These are phyloP conservation scores for Elongisporangium undulatum DNA, from an alignment of 352 stramenopile genomes.

Conservation along the genomic window DNA sequence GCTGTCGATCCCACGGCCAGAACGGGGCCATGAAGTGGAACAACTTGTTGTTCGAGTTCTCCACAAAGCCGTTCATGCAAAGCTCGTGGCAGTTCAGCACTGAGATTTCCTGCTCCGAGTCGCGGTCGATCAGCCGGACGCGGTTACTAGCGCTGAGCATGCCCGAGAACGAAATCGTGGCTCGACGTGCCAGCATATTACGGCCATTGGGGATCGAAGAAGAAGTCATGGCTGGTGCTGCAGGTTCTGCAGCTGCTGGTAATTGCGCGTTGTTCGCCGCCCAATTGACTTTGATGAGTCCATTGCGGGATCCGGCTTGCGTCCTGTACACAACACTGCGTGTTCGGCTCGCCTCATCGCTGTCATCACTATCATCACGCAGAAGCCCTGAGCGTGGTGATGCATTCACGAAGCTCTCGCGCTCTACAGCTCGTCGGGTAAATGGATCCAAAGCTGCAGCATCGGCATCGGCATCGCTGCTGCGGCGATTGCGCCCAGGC, in stretches of 20 bases:
- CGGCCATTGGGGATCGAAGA: background rate
- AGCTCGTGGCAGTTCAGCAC: constrained; percentile 74
- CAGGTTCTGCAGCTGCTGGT: background rate
- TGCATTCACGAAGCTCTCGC: background rate
- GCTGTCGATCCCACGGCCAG: constrained; percentile 32
- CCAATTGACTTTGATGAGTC: background rate
- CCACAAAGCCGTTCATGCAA: constrained; percentile 64
- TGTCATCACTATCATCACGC: background rate
- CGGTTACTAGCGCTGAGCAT: background rate
- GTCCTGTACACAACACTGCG: background rate
- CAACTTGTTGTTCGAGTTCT: constrained; percentile 46
- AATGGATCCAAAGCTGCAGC: background rate
- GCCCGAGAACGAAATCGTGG: background rate
- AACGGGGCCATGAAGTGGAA: constrained; percentile 68
- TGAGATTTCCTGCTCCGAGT: constrained; percentile 49
- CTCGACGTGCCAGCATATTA: background rate
- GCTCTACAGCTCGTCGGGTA: background rate
- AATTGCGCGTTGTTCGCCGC: background rate
- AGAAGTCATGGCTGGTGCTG: background rate
- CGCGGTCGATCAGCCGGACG: background rate
- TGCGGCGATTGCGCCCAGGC: constrained; percentile 14
- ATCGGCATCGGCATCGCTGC: background rate
- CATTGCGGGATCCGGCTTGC: background rate
- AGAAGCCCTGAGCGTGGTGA: background rate
- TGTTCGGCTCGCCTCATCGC: background rate